A percentile compares a stretch with the other conserved stretches of the same genome.
Conservation (phyloP, 176 grass and related monocot species). For the Ensete glaucum region DNA sequence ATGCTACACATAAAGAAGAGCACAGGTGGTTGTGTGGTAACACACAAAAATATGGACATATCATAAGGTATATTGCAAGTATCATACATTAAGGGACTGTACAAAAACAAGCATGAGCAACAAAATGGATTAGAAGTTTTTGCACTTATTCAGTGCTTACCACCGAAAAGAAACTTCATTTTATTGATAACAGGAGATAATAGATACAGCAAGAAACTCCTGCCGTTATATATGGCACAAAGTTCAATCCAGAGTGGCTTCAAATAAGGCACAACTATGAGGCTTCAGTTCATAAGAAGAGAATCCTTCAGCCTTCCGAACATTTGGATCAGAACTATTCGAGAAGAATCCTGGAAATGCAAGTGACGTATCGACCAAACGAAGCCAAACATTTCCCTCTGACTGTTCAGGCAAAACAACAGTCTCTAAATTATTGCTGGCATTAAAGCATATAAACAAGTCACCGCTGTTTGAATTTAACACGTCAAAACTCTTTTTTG, state of each 20-base stretch:
- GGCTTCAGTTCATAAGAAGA: constrained; percentile 64
- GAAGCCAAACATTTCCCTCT: constrained; percentile 62
- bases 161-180: background rate
- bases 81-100: no score
- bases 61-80: no score
- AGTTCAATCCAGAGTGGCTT: constrained; percentile 22
- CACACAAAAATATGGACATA: no score
- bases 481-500: constrained; percentile 24
- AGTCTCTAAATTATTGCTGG: constrained; percentile 22
- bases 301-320: constrained; percentile 33
- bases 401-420: constrained; percentile 44
- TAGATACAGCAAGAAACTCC: background rate
- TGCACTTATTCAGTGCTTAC: background rate
- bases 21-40: no score
- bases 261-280: constrained; percentile 78
- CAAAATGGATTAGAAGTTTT: background rate
- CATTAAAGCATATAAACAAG: constrained; percentile 81
- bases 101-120: background rate
- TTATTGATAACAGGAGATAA: background rate
- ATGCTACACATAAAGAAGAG: no score
- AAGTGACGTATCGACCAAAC: constrained; percentile 90
- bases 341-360: constrained; percentile 75
- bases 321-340: constrained; percentile 26
- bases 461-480: constrained; percentile 34
- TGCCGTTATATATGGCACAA: background rate